Conservation (phyloP, 768 basidiomycete genomes). For the Suillus alpinus region DNA sequence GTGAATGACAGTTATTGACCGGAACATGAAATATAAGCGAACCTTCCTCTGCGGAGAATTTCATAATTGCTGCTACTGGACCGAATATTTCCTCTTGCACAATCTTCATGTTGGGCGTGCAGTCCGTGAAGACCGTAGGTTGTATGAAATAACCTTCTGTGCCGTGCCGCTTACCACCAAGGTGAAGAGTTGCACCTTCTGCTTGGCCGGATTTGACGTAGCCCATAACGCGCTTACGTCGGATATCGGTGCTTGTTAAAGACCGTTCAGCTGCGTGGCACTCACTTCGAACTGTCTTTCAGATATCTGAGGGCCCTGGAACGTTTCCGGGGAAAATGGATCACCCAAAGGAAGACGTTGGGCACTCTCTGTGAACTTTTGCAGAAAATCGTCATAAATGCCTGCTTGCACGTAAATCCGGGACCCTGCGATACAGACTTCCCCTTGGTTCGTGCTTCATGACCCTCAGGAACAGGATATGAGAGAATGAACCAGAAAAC, state of each 20-base stretch:
- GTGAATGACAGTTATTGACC: neutral
- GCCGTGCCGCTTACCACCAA: slow-evolving; percentile 62
- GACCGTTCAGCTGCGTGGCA: slow-evolving; percentile 8
- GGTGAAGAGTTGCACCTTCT: slow-evolving; percentile 66
- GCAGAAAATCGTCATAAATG: slow-evolving; percentile 78
- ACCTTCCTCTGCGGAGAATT: slow-evolving; percentile 62
- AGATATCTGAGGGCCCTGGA: slow-evolving; percentile 81
- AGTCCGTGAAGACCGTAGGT: slow-evolving; percentile 75
- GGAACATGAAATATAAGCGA: neutral
- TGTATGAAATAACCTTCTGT: slow-evolving; percentile 65
- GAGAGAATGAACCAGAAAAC: slow-evolving; percentile 21
- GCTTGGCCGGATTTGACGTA: slow-evolving; percentile 76
- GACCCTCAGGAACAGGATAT: neutral
- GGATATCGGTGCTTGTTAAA: slow-evolving; percentile 70
- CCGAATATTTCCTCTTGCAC: slow-evolving; percentile 78
- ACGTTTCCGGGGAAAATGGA: slow-evolving; percentile 56
- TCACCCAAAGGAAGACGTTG: slow-evolving; percentile 64
- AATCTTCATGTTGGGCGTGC: slow-evolving; percentile 69
- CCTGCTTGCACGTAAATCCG: slow-evolving; percentile 78
- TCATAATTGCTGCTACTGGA: slow-evolving; percentile 72
- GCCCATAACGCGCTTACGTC: slow-evolving; percentile 79
- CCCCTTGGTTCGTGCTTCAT: slow-evolving; percentile 68
- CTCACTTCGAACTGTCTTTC: slow-evolving; percentile 69
- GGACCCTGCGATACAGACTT: slow-evolving; percentile 78
- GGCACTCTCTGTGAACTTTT: slow-evolving; percentile 53